Evolutionary conservation across 345 rosid genomes (phyloP), one percentile per base, ranked within the genome.

Genomic region (Odontarrhena argentea): DNA sequence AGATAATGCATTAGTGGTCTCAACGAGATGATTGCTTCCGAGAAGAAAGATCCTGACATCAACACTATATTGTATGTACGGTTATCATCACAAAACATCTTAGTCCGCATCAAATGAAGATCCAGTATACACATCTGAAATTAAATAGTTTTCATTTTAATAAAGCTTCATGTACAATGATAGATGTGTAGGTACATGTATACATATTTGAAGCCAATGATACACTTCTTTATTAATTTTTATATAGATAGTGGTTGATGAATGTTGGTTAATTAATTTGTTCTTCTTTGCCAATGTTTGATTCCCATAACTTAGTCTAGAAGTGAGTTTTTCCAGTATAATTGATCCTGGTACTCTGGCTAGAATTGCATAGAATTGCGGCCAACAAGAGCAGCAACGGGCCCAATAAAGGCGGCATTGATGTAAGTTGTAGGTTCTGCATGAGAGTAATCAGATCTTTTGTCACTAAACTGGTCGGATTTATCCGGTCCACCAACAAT

Each of bases 401-500:
- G 76, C 6, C 84, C 85, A 26, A 77, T 76, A 58, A 85, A 89
- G 25, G 85, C 96, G 10, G 89, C 91, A 34, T 89, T 85, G 40
- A 80, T 78, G 54, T 85, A 86, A 52, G 89, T 89, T 30, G 89
- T 74, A 0, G 96, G 87, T 63, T 86, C 96, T 0, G 87, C 69
- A 58, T 83, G 93, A 1, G 89, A 75, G 59, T 82, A 82, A 60
- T 85, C 93, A 7, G 86, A 60, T 70, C 83, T 84, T n/a, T 34
- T 8, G 59, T 87, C 93, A 12, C 49, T 70, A 67, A 71, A 89
- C 8, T 42, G 71, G 68, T 89, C 93, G 4, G 67, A 68, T 6
- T 78, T 78, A 71, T 84, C 79, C 1, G 96, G 98, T 8, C 96
- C 96, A 3, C 98, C 98, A 14, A 86, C 93, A 32, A 89, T 72